phyloP scores from a whole-genome alignment of 768 basidiomycete species.

The Leccinum longicurvipes region DNA sequence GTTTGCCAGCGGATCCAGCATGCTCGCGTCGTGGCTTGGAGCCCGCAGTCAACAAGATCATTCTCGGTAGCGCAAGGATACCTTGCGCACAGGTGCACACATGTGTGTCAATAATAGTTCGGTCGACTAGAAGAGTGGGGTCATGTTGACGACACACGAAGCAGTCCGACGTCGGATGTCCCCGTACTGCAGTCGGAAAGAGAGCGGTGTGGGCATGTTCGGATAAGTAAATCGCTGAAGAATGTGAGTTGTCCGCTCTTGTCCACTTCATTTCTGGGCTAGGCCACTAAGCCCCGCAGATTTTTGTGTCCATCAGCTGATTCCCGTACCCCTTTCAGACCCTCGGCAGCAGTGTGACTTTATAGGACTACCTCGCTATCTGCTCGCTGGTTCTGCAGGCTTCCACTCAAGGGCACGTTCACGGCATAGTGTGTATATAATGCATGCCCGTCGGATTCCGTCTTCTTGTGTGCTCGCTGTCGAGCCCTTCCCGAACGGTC shows the following conservation, averaged over 20 bases:
- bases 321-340: neutral
- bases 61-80: neutral
- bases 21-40: neutral
- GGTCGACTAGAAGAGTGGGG: neutral
- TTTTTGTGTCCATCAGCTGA: neutral
- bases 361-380: neutral
- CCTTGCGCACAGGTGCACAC: neutral
- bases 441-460: no score
- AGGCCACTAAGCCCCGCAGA: slow-evolving; percentile 1
- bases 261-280: slow-evolving; percentile 1
- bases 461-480: neutral
- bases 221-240: neutral
- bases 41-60: neutral
- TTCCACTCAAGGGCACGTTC: neutral
- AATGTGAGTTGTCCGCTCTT: neutral
- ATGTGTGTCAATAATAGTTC: no score
- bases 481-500: neutral
- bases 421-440: slow-evolving; percentile 12
- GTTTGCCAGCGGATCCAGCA: neutral
- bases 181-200: no score
- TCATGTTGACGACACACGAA: neutral
- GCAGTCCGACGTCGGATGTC: neutral
- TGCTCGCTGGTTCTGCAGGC: neutral
- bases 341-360: slow-evolving; percentile 4
- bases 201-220: neutral